Percentiles rank a stretch among this genome's conserved stretches.
These are phyloP conservation scores for Letharia lupina DNA, from an alignment of 495 filamentous ascomycete species.

Conservation along the genomic window DNA sequence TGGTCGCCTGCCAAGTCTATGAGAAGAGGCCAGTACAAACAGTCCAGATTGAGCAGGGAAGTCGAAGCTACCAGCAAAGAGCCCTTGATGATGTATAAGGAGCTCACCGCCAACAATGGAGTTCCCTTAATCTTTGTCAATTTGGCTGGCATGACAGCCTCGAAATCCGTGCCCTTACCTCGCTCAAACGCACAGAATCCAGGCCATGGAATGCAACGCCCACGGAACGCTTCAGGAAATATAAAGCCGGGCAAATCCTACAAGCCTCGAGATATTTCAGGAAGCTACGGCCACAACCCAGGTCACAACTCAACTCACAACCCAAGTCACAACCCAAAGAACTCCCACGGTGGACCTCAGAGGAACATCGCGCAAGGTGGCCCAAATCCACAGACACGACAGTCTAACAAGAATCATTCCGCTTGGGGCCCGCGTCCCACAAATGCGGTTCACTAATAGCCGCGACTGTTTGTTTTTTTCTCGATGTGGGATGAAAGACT, in stretches of 20 bases:
- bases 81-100: constrained; percentile 2
- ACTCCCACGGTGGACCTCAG: constrained; percentile 8
- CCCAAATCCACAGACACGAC: constrained; percentile 6
- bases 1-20: constrained; percentile 43
- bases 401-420: constrained; percentile 12
- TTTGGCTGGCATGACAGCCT: constrained; percentile 35
- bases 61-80: constrained; percentile 25
- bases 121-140: constrained; percentile 30
- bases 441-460: constrained; percentile 13
- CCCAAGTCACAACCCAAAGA: constrained; percentile 5
- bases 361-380: constrained; percentile 9
- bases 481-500: not conserved
- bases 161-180: constrained; percentile 35
- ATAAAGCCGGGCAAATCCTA: constrained; percentile 16
- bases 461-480: not conserved
- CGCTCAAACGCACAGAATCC: constrained; percentile 22
- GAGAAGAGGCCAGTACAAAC: constrained; percentile 32
- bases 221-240: constrained; percentile 13
- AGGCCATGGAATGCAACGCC: constrained; percentile 6
- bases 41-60: constrained; percentile 29
- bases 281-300: constrained; percentile 13
- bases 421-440: constrained; percentile 13
- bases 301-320: not conserved
- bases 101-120: constrained; percentile 4
- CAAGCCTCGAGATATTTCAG: constrained; percentile 20